phyloP scores from a whole-genome alignment of 2,329 filamentous ascomycete species.

The Decorospora gaudefroyi region DNA sequence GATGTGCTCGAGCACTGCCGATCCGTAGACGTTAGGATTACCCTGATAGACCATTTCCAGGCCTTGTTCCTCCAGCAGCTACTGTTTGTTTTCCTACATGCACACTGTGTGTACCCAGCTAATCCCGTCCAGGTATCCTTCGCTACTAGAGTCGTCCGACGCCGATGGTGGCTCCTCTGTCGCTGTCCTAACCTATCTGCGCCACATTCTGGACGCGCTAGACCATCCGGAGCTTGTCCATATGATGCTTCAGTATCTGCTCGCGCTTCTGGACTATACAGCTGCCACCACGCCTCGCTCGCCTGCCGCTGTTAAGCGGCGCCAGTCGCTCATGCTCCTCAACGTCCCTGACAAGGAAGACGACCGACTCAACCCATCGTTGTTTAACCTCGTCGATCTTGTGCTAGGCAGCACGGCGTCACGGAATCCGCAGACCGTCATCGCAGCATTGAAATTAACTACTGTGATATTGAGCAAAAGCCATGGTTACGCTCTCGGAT shows the following conservation, averaged over 20 bases:
- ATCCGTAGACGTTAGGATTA: conserved; percentile 88
- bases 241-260: conserved; percentile 87
- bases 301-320: conserved; percentile 72
- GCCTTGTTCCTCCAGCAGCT: conserved; percentile 94
- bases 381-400: conserved; percentile 93
- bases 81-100: conserved; percentile 61
- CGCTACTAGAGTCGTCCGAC: conserved; percentile 93
- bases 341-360: conserved; percentile 76
- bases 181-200: conserved; percentile 90
- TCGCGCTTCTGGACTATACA: conserved; percentile 71
- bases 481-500: conserved; percentile 81
- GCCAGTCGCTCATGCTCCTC: conserved; percentile 86
- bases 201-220: conserved; percentile 84
- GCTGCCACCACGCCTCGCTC: conserved; percentile 44
- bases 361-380: conserved; percentile 75
- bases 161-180: conserved; percentile 96
- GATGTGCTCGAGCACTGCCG: conserved; percentile 95
- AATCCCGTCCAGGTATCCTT: conserved; percentile 72
- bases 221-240: conserved; percentile 94
- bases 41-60: conserved; percentile 93
- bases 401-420: conserved; percentile 84
- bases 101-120: conserved; percentile 11
- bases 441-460: conserved; percentile 84
- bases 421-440: conserved; percentile 82
- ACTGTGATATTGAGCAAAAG: conserved; percentile 86